Evolutionary conservation across 2,329 filamentous ascomycete genomes (phyloP).

Genomic region (Aspergillus sp.): DNA sequence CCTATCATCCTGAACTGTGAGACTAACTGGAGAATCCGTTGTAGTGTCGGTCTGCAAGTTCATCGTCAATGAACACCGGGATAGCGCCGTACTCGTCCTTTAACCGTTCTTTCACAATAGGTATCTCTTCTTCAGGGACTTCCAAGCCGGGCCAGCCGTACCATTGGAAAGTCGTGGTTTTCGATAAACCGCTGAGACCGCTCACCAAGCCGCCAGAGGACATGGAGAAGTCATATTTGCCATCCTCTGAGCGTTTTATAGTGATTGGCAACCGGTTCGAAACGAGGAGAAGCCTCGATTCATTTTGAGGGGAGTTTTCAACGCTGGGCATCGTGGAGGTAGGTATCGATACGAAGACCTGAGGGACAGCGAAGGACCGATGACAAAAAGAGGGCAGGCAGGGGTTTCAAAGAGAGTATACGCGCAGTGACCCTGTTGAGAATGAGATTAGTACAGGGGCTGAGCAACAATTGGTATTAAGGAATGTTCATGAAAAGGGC

Average conservation of each 20-base stretch:
- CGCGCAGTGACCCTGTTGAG: neutral
- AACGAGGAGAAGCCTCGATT: conserved; percentile 70
- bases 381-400: neutral
- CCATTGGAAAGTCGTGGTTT: conserved; percentile 95
- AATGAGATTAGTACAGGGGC: neutral
- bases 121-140: conserved; percentile 79
- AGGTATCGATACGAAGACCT: neutral
- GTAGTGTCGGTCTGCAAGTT: conserved; percentile 92
- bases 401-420: neutral
- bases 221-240: conserved; percentile 91
- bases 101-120: conserved; percentile 71
- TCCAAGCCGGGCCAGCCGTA: conserved; percentile 97
- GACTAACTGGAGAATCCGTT: conserved; percentile 92
- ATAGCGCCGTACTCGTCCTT: conserved; percentile 86
- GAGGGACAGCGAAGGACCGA: neutral
- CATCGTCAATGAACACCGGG: conserved; percentile 89
- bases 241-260: conserved; percentile 90
- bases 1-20: neutral
- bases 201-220: conserved; percentile 95
- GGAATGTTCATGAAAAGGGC: neutral
- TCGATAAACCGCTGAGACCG: conserved; percentile 85
- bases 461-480: neutral
- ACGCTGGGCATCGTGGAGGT: conserved; percentile 32
- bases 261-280: conserved; percentile 96
- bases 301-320: conserved; percentile 33